Base-by-base conservation (phyloP, 805 yeast genomes). In the Hanseniaspora jakobsenii region DNA sequence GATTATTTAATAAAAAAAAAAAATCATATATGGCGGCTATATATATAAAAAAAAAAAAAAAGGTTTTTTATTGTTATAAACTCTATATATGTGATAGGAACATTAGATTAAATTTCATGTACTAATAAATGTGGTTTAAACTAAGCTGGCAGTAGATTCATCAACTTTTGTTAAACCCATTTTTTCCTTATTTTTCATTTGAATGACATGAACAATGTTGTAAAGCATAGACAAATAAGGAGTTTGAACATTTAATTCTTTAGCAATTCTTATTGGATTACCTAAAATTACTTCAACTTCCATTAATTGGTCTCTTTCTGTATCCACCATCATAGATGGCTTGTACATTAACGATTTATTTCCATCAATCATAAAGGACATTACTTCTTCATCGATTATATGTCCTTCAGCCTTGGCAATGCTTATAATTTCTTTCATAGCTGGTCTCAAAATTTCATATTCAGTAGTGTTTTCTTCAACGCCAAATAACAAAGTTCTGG, bases 271-370 rank as follows among this genome's bases (percentile, higher is more conserved):
- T 41, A 80, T 53, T 0, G 80, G 66, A 53, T 78, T 81, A 3
- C 89, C 87, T 40, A 81, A 62, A 48, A 83, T 78, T 18, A 73
- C 79, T 53, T 81, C 86, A 23, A 77, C 59, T 58, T 83, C 93
- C 51, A 81, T 71, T 38, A 76, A 75, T 54, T 80, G 77, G 21
- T 77, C 75, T 50, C 78, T 77, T 40, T 72, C 63, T 17, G 70
- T 69, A 55, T 81, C 91, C 9, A 78, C 80, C 49, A 71, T 62
- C 89, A 81, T 81, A 3, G 86, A 78, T 2, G 89, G 89, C 41
- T 69, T 67, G 56, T 72, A 81, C 61, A 69, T 72, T 28, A 63
- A 66, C 9, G 74, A 75, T 47, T 69, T 80, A 54, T 78, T 81
- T 17, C 74, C 66, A 50, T 74, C 76, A 29, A 75, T 57, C 66